A percentile compares a stretch with the other conserved stretches of the same genome.
Evolutionary conservation across 768 basidiomycete genomes (phyloP).

Genomic region (Hypholoma sublateritium): DNA sequence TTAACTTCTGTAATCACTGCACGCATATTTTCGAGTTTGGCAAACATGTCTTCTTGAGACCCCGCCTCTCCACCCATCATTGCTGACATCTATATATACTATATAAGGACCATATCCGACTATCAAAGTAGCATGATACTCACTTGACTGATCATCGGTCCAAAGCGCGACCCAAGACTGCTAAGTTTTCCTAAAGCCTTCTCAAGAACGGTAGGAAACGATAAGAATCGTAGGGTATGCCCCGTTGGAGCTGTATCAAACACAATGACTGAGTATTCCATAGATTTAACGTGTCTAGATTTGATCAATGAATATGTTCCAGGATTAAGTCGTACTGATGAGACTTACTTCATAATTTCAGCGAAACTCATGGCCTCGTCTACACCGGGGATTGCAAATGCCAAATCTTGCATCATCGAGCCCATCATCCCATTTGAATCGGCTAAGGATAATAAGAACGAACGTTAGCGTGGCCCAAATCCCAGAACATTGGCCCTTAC

Average conservation of each 20-base stretch:
- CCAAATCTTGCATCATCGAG: slow-evolving; percentile 99
- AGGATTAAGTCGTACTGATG: neutral
- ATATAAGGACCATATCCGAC: neutral
- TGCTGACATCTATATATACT: slow-evolving; percentile 71
- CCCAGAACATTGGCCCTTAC: slow-evolving; percentile 42
- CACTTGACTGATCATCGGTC: slow-evolving; percentile 93
- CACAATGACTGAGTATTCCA: slow-evolving; percentile 99
- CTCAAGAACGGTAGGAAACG: slow-evolving; percentile 97
- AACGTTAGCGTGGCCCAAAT: neutral
- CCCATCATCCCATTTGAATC: slow-evolving; percentile 96
- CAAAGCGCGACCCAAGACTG: slow-evolving; percentile 90
- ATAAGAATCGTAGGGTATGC: slow-evolving; percentile 96
- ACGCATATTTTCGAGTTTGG: slow-evolving; percentile 95
- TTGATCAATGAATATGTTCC: slow-evolving; percentile 5
- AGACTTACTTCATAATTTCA: slow-evolving; percentile 96
- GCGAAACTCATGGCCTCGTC: slow-evolving; percentile 99
- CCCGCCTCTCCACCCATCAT: slow-evolving; percentile 95
- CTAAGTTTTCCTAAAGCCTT: slow-evolving; percentile 96
- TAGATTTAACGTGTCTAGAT: slow-evolving; percentile 94
- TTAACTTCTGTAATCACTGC: slow-evolving; percentile 98
- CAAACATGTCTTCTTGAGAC: slow-evolving; percentile 98
- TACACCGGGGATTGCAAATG: slow-evolving; percentile 98
- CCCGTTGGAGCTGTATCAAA: slow-evolving; percentile 99
- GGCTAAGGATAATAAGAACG: slow-evolving; percentile 41
- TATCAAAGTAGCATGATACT: neutral